Base-by-base conservation (phyloP, 768 basidiomycete genomes). In the Pisolithus marmoratus region DNA sequence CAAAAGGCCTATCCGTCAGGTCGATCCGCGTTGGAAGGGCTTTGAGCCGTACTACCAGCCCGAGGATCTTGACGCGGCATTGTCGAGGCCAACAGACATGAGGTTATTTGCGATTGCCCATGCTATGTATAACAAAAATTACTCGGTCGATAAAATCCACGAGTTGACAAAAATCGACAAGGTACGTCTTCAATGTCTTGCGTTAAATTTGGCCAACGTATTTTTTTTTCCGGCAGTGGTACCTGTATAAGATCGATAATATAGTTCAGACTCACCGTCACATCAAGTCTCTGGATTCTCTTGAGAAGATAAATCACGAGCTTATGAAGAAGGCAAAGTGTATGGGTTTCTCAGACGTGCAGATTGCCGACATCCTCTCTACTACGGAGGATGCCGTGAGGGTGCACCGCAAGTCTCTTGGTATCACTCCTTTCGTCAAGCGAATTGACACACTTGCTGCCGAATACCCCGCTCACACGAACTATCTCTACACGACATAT, bases 401-500 rank as follows among this genome's bases (percentile, higher is more conserved):
- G 52, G 81, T 83, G 0, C 78, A 85, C 66, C 85, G 96, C 58
- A 98, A 98, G 73, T 80, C 83, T 3, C 75, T 90, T 58, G 83
- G 85, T 40, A 83, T 99, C 62, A 95, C 87, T 5, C 96, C 96
- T 36, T 98, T 94, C 70, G 96, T 99, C 68, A 99, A 99, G 73
- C 90, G 94, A 58, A 98, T 99, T 70, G 96, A 99, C 70, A 99
- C 96, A 12, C 82, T 99, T 53, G 96, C 96, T 26, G 96, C 96
- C 54, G 96, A 99, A 70, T 99, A 88, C 74, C 96, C 96, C 23
- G 96, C 96, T 1, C 87, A 94, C 70, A 99, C 96, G 58, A 98
- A 98, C 76, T 98, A 98, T 72, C 87, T 99, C 52, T 99, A 98
- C 74, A 98, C 95, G 19, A 98, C 96, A 19, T 99, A 98, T 78